Conservation (phyloP, 805 yeast genomes). For the Metschnikowia reukaufii region DNA sequence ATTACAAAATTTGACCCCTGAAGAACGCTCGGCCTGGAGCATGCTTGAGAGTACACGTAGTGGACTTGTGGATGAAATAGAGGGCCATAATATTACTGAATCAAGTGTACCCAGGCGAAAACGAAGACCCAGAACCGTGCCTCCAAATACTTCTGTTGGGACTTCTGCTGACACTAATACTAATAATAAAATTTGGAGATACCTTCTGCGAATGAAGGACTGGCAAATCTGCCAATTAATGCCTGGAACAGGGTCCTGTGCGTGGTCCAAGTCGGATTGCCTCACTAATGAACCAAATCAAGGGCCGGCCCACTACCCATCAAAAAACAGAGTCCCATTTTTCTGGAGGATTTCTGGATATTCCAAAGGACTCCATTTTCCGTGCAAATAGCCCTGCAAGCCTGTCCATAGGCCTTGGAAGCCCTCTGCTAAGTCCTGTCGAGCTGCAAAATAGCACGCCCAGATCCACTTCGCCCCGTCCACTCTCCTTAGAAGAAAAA, state of each 20-base stretch:
- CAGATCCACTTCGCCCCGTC: not conserved
- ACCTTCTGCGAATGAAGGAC: not conserved
- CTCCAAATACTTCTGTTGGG: not conserved
- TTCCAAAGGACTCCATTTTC: not conserved
- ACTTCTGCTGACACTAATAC: not conserved
- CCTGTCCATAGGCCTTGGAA: not conserved
- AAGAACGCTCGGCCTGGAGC: constrained; percentile 40
- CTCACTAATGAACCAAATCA: constrained; percentile 25
- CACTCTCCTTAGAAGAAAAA: constrained; percentile 47
- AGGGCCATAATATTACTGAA: not conserved
- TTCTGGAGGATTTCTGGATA: not conserved
- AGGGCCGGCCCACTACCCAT: not conserved
- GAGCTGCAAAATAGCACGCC: not conserved
- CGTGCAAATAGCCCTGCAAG: not conserved
- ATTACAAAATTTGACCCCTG: constrained; percentile 29
- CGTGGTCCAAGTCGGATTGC: constrained; percentile 17
- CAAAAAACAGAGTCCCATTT: not conserved
- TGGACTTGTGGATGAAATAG: constrained; percentile 1
- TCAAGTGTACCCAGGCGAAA: not conserved
- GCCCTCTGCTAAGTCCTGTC: not conserved
- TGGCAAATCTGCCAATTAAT: too few species aligned
- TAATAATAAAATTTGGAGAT: not conserved
- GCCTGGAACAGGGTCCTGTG: too few species aligned
- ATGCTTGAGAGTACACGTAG: constrained; percentile 32
- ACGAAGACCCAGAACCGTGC: not conserved